Evolutionary conservation across 306 rosid genomes (phyloP).

Genomic region (Trifolium pratense): DNA sequence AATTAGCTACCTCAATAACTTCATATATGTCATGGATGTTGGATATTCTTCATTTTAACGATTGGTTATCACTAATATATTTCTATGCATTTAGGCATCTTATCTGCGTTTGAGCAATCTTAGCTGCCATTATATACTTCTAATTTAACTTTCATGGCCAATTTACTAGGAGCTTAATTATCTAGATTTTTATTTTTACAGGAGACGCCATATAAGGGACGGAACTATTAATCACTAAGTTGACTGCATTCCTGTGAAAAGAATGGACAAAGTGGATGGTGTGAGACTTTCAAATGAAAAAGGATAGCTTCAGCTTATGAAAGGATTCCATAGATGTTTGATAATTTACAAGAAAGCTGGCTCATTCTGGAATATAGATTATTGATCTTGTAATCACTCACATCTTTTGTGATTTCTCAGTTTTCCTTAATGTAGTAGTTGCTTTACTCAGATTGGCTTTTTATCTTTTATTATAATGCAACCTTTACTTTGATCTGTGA

Average conservation of each 20-base stretch:
- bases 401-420: slow-evolving; percentile 46
- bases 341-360: slow-evolving; percentile 35
- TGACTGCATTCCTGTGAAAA: slow-evolving; percentile 41
- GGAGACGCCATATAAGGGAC: slow-evolving; percentile 87
- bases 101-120: background rate
- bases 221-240: slow-evolving; percentile 62
- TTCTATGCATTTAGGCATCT: background rate
- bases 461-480: slow-evolving; percentile 37
- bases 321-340: slow-evolving; percentile 18
- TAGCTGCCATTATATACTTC: slow-evolving; percentile 21
- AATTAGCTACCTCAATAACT: slow-evolving; percentile 14
- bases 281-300: slow-evolving; percentile 31
- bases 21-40: slow-evolving; percentile 24
- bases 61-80: background rate
- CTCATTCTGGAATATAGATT: slow-evolving; percentile 35
- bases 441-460: slow-evolving; percentile 36
- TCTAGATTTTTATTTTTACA: slow-evolving; percentile 35
- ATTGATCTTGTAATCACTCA: slow-evolving; percentile 43
- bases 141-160: background rate
- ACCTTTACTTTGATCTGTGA: slow-evolving; percentile 38
- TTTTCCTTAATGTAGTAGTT: slow-evolving; percentile 45
- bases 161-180: slow-evolving; percentile 26
- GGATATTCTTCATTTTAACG: slow-evolving; percentile 8
- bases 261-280: slow-evolving; percentile 36
- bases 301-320: slow-evolving; percentile 32